Conservation (phyloP, 2,329 filamentous ascomycete species). For the Cyclaneusma minus region DNA sequence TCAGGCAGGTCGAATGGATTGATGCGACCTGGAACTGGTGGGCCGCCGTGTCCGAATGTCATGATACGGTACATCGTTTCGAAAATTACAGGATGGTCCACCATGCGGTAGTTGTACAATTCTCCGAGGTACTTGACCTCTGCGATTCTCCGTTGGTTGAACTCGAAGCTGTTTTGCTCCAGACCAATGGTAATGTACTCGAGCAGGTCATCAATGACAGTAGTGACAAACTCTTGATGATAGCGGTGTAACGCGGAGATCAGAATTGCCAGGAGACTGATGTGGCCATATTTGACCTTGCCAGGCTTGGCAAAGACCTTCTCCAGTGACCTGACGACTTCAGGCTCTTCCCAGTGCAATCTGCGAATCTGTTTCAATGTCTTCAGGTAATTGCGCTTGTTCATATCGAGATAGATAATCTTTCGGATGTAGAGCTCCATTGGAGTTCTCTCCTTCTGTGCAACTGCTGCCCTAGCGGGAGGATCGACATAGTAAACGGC, state of each 20-base stretch:
- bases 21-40: conserved; percentile 60
- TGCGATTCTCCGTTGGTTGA: conserved; percentile 85
- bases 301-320: conserved; percentile 93
- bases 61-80: conserved; percentile 90
- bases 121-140: conserved; percentile 95
- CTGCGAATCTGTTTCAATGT: conserved; percentile 88
- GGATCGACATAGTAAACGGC: conserved; percentile 97
- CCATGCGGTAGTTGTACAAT: conserved; percentile 93
- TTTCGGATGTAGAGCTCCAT: conserved; percentile 88
- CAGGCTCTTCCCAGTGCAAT: conserved; percentile 91
- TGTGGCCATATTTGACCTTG: conserved; percentile 95
- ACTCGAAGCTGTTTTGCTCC: conserved; percentile 94
- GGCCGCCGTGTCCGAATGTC: conserved; percentile 81
- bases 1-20: conserved; percentile 77
- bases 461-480: conserved; percentile 80
- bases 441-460: conserved; percentile 90
- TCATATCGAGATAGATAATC: conserved; percentile 84
- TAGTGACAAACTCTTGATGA: conserved; percentile 78
- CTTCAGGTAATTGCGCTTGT: conserved; percentile 84
- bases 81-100: conserved; percentile 90
- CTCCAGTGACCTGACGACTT: conserved; percentile 42
- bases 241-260: conserved; percentile 81
- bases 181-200: conserved; percentile 79
- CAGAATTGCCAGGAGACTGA: conserved; percentile 82
- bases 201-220: conserved; percentile 81